Base-by-base conservation (phyloP, 2,329 filamentous ascomycete species). In the Elsinoe fawcettii region DNA sequence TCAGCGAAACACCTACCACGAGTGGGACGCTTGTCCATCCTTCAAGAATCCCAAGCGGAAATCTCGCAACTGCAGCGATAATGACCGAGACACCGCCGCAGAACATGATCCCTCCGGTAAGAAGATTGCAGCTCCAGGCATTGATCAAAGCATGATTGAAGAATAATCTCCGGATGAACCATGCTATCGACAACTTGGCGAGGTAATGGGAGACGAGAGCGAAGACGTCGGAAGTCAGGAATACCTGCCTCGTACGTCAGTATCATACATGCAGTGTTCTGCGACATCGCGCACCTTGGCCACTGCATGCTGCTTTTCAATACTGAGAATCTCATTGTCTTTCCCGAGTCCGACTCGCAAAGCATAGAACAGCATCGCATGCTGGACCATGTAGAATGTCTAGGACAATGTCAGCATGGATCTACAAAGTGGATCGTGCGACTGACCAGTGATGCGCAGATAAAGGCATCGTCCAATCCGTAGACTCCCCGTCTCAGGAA, bases 111-210 rank as follows among this genome's bases (percentile, higher is more conserved):
- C 25, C 3, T 9, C 39, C 56, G 2, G 51, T 12, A 14, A 60
- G 30, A 1, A 16, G 9, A 5, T 54, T 54, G 53, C 56, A 58
- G 20, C 43, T 46, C 6, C 51, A 8, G 14, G 23, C 25, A 32
- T 58, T 58, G 55, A 49, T 36, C 11, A 36, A 16, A 36, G 49
- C 51, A 18, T 60, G 51, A 3, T 55, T 55, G n/a, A 41, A 20
- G 23, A 60, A 60, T 41, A 59, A 27, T 14, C 59, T 44, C 12
- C 56, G 54, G 18, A 58, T 57, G 32, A 60, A 58, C 9, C 58
- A 41, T 16, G 47, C 55, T 36, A 59, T 39, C 2, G 59, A 59
- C 9, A 57, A 7, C 25, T 60, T 60, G 2, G 59, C 59, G 22
- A 60, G 39, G 18, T 56, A 58, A 14, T 58, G 56, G 2, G 55